A percentile compares a stretch with the other conserved stretches of the same genome.
These are phyloP conservation scores for Pilobolus umbonatus DNA, from an alignment of 192 early-diverging fungal genomes.

Conservation along the genomic window DNA sequence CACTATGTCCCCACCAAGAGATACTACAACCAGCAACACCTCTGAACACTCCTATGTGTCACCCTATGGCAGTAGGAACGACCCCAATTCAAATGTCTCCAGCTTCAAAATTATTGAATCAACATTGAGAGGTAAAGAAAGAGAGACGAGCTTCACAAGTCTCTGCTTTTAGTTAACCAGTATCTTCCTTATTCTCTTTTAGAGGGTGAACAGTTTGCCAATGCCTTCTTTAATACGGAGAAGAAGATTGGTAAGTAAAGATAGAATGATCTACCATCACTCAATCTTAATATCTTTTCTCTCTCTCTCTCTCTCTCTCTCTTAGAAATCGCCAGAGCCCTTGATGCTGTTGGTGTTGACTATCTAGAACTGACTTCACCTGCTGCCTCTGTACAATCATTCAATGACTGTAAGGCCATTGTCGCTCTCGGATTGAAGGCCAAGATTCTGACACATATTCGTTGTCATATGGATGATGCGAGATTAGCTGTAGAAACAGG, in stretches of 20 bases:
- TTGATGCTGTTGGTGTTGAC: conserved; percentile 97
- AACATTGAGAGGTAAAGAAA: conserved; percentile 87
- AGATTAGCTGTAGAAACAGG: conserved; percentile 93
- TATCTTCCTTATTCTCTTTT: conserved; percentile 13
- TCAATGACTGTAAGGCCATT: conserved; percentile 88
- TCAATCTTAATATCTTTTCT: too few species aligned
- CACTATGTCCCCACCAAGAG: conserved; percentile 20
- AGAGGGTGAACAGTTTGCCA: conserved; percentile 99
- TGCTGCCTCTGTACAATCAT: conserved; percentile 95
- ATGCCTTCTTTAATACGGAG: conserved; percentile 95
- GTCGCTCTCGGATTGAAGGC: conserved; percentile 91
- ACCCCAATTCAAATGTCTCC: conserved; percentile 76
- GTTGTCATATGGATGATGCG: conserved; percentile 99
- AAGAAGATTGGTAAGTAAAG: conserved; percentile 78
- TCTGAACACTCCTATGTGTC: conserved; percentile 32
- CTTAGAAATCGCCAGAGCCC: conserved; percentile 87
- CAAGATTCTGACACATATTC: conserved; percentile 94
- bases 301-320: too few species aligned
- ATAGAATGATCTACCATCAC: too few species aligned
- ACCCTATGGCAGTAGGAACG: conserved; percentile 49
- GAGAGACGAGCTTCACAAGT: conserved; percentile 11
- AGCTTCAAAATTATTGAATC: conserved; percentile 97
- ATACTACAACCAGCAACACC: background rate
- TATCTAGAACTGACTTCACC: conserved; percentile 98
- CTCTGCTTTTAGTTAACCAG: background rate